Evolutionary conservation across 352 stramenopile species (phyloP).

Genomic region (Phytophthora meadii): DNA sequence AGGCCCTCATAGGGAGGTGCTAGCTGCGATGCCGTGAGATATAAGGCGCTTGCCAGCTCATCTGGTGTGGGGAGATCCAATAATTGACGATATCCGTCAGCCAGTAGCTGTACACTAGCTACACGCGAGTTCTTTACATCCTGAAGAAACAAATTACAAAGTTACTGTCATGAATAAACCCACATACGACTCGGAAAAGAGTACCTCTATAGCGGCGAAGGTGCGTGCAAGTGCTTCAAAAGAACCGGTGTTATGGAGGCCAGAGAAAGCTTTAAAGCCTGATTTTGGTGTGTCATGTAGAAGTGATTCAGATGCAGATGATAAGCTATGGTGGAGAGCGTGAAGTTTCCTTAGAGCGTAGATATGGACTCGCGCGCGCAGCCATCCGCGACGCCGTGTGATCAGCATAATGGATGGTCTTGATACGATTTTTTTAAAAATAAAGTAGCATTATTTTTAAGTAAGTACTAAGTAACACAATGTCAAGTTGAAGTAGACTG

Average conservation of each 20-base stretch:
- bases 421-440: too few relatives aligned
- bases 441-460: neutral
- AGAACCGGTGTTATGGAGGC: slow-evolving; percentile 13
- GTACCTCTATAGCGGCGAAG: slow-evolving; percentile 64
- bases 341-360: neutral
- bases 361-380: slow-evolving; percentile 2
- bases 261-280: slow-evolving; percentile 1
- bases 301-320: slow-evolving; percentile 9
- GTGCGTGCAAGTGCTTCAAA: slow-evolving; percentile 57
- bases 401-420: slow-evolving; percentile 11
- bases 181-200: neutral
- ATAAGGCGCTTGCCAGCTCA: slow-evolving; percentile 62
- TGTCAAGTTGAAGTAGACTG: slow-evolving; percentile 12
- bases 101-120: slow-evolving; percentile 54
- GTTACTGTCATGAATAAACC: neutral
- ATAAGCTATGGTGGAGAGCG: neutral
- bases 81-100: slow-evolving; percentile 49
- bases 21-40: slow-evolving; percentile 75
- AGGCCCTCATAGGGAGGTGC: slow-evolving; percentile 74
- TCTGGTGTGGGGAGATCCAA: slow-evolving; percentile 39
- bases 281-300: slow-evolving; percentile 3
- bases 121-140: slow-evolving; percentile 62
- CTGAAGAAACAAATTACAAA: slow-evolving; percentile 24
- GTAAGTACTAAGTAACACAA: slow-evolving; percentile 10
- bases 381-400: slow-evolving; percentile 9